phyloP scores from a whole-genome alignment of 495 filamentous ascomycete genomes.

The Hyaloscypha hepaticicola region DNA sequence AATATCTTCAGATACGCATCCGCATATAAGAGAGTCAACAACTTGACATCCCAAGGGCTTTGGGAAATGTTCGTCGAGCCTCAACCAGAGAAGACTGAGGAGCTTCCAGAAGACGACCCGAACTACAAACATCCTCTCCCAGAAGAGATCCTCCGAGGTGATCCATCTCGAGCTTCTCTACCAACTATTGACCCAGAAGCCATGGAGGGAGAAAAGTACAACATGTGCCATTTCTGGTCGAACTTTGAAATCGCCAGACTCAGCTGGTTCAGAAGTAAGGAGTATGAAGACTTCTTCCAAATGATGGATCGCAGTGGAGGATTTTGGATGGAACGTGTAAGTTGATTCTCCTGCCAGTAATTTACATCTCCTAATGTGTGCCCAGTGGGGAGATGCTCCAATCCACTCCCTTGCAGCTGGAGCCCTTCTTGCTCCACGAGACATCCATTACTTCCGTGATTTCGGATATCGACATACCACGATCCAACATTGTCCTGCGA shows the following conservation, averaged over 20 bases:
- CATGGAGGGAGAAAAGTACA: slow-evolving; percentile 98
- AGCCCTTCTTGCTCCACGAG: slow-evolving; percentile 72
- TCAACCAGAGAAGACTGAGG: slow-evolving; percentile 50
- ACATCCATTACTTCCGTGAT: slow-evolving; percentile 99
- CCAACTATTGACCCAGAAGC: slow-evolving; percentile 85
- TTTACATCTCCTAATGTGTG: slow-evolving; percentile 34
- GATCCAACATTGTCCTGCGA: slow-evolving; percentile 97
- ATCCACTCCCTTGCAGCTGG: slow-evolving; percentile 98
- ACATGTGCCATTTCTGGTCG: slow-evolving; percentile 99
- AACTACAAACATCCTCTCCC: slow-evolving; percentile 73
- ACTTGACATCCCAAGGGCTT: slow-evolving; percentile 84
- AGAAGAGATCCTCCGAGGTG: slow-evolving; percentile 76
- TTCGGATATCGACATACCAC: slow-evolving; percentile 98
- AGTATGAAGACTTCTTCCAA: slow-evolving; percentile 97
- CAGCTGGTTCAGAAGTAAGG: slow-evolving; percentile 93
- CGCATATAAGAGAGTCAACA: slow-evolving; percentile 94
- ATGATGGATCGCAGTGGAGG: slow-evolving; percentile 99
- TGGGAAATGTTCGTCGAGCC: slow-evolving; percentile 99
- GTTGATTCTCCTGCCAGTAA: slow-evolving; percentile 34
- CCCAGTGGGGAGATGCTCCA: slow-evolving; percentile 95
- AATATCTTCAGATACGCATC: slow-evolving; percentile 99
- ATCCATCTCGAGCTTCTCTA: slow-evolving; percentile 68
- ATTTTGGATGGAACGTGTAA: slow-evolving; percentile 98
- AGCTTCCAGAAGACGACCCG: slow-evolving; percentile 52
- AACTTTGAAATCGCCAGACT: slow-evolving; percentile 98